Percentiles rank a stretch among this genome's conserved stretches.
Conservation (phyloP, 495 filamentous ascomycete species). For the Delitschia confertaspora region DNA sequence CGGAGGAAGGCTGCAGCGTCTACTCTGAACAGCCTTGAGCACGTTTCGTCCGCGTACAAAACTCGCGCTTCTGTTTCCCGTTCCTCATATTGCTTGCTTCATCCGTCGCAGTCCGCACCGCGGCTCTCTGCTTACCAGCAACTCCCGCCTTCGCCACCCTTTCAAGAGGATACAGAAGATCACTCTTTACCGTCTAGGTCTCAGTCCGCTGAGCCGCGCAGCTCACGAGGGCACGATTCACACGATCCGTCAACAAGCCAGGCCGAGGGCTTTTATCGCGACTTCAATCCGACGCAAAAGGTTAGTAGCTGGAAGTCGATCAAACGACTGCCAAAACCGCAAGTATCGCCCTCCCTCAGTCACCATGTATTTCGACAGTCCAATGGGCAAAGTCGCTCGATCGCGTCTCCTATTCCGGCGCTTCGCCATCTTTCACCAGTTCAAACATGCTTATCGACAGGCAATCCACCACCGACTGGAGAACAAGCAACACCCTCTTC, state of each 20-base stretch:
- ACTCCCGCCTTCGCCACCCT: conserved; percentile 19
- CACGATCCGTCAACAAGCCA: not conserved
- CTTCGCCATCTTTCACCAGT: conserved; percentile 8
- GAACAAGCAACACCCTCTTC: conserved; percentile 19
- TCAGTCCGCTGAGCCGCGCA: conserved; percentile 10
- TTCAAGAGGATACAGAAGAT: not conserved
- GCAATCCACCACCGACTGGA: conserved; percentile 4
- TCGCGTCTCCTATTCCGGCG: conserved; percentile 4
- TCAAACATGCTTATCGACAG: conserved; percentile 4
- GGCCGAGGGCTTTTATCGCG: conserved; percentile 5
- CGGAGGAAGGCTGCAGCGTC: conserved; percentile 27
- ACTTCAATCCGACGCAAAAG: conserved; percentile 1
- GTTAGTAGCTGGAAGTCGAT: conserved; percentile 23
- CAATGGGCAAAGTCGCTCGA: too few relatives aligned
- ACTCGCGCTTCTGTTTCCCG: conserved; percentile 1
- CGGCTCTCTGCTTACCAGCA: conserved; percentile 8
- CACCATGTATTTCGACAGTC: not conserved
- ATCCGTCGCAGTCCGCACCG: conserved; percentile 7
- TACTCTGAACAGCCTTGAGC: conserved; percentile 23
- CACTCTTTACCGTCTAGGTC: conserved; percentile 10
- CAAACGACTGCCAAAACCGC: conserved; percentile 22
- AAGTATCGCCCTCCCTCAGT: not conserved
- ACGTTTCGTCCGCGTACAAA: conserved; percentile 11
- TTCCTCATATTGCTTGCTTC: conserved; percentile 6
- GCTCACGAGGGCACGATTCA: not conserved